Evolutionary conservation across 345 rosid species (phyloP), one percentile per base, ranked within the genome.

Genomic region (Populus simonii): DNA sequence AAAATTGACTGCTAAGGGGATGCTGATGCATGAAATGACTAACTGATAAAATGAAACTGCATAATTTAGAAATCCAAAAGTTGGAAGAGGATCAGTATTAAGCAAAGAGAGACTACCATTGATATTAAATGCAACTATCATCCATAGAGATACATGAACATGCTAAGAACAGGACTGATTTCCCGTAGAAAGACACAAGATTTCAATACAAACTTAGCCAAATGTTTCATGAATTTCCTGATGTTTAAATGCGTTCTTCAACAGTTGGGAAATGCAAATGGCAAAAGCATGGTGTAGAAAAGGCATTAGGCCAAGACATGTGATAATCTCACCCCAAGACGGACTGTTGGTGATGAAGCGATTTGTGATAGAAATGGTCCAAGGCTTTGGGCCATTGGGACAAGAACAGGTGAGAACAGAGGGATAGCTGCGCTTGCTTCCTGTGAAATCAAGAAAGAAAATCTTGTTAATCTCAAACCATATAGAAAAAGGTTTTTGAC

Each of bases 401-500:
- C 94, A 76, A 96, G 88, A 76, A 96, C 91, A 78, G 97, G 98
- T 25, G 99, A 96, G 89, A 96, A 91, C 91, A 96, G 86, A 53
- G 99, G 99, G 78, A 96, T 80, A 76, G 97, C 93, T 80, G 87
- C 70, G 79, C 98, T 93, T 39, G 99, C 96, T 75, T 93, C 98
- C 99, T 93, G 91, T 35, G 45, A 77, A 80, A 79, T 76, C 61
- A 83, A 41, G 25, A 77, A 68, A 67, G 39, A 75, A 8, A 7
- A 29, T 29, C 61, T 71, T 29, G 43, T 81, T 77, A 77, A 35
- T 41, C n/a, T 49, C 25, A 38, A 70, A 65, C 72, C 15, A 53
- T 31, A 66, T 5, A 74, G 77, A 74, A 2, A 68, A 75, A 27
- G 39, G 8, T 25, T 53, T 76, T 13, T 45, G 18, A 62, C 38